Conservation (phyloP, 768 basidiomycete species). For the Suillus ampliporus region DNA sequence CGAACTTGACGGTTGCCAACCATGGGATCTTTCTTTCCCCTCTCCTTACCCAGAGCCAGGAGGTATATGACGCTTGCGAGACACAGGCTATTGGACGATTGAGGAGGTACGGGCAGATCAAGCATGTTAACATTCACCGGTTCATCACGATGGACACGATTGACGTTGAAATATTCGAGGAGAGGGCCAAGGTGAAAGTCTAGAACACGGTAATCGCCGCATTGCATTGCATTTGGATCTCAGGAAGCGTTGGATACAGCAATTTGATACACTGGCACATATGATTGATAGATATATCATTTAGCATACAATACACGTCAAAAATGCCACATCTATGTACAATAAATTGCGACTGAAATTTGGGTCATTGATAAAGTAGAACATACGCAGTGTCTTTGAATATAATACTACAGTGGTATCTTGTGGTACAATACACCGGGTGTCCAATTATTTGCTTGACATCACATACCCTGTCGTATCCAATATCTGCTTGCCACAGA, state of each 20-base stretch:
- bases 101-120: conserved; percentile 82
- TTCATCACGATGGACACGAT: conserved; percentile 89
- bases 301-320: background rate
- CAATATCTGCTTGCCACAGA: conserved; percentile 86
- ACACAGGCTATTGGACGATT: conserved; percentile 86
- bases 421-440: background rate
- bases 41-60: conserved; percentile 78
- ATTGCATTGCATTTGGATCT: conserved; percentile 3
- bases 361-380: too few relatives aligned
- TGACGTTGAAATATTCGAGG: conserved; percentile 81
- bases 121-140: conserved; percentile 81
- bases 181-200: conserved; percentile 42
- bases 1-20: conserved; percentile 92
- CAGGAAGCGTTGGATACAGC: background rate
- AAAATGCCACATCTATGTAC: conserved; percentile 8
- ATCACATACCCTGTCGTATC: conserved; percentile 85
- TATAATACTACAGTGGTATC: conserved; percentile 32
- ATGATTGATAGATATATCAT: background rate
- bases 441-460: conserved; percentile 71
- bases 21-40: conserved; percentile 96
- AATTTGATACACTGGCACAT: background rate
- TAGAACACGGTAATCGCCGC: conserved; percentile 21
- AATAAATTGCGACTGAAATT: conserved; percentile 9
- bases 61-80: conserved; percentile 85
- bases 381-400: too few relatives aligned